These are phyloP conservation scores for Senna siamea DNA, from an alignment of 306 rosid genomes.

Conservation along the genomic window DNA sequence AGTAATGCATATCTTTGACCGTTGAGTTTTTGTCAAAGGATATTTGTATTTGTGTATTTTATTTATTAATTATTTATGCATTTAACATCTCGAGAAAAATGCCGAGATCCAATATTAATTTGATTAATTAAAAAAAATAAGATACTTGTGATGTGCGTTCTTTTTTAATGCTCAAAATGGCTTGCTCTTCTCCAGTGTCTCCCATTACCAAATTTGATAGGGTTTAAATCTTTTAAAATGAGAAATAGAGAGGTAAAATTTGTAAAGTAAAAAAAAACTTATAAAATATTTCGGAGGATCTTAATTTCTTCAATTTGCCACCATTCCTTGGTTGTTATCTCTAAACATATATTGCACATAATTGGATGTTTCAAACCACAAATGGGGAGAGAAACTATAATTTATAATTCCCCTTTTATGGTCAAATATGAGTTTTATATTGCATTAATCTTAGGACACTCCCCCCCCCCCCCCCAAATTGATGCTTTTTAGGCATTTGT, in stretches of 20 bases:
- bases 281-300: too few relatives aligned
- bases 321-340: conserved; percentile 39
- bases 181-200: conserved; percentile 51
- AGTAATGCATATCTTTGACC: conserved; percentile 88
- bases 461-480: too few relatives aligned
- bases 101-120: conserved; percentile 41
- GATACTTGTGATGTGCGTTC: conserved; percentile 13
- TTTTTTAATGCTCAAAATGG: conserved; percentile 38
- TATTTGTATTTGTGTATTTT: neutral
- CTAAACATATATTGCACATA: conserved; percentile 41
- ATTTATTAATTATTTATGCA: conserved; percentile 26
- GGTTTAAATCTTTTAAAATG: too few relatives aligned
- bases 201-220: too few relatives aligned
- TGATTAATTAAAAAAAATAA: too few relatives aligned
- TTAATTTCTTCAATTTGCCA: conserved; percentile 48
- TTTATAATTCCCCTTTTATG: conserved; percentile 40
- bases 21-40: conserved; percentile 48
- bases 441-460: conserved; percentile 28
- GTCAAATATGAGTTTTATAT: conserved; percentile 43
- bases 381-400: conserved; percentile 17
- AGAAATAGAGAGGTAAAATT: too few relatives aligned
- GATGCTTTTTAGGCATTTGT: conserved; percentile 39
- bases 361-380: conserved; percentile 44
- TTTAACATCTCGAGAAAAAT: conserved; percentile 81
- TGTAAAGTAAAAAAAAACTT: too few relatives aligned